Evolutionary conservation across 345 rosid species (phyloP), one percentile per base, ranked within the genome.

Genomic region (Luvunga scandens): DNA sequence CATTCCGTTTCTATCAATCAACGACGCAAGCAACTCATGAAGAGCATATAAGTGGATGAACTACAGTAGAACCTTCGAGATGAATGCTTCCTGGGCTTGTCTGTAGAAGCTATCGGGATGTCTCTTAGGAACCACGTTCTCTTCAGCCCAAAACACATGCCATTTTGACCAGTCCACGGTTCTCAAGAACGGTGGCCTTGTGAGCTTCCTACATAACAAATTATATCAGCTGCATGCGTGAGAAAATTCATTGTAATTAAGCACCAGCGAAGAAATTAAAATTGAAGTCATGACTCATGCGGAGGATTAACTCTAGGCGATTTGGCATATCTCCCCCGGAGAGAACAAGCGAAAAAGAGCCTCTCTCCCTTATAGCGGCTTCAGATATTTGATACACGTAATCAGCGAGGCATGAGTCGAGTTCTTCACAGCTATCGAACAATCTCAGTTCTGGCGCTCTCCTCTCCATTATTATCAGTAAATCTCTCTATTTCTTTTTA

Each of bases 131-230:
- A 86, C 85, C 24, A 84, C 82, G 57, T 78, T 81, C 81, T 86
- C 86, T 53, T 86, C 86, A 5, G 86, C 87, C 89, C 89, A 86
- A 77, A 86, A 84, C 7, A 86, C 57, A 67, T 72, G 80, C 89
- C 89, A 86, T 68, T 81, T 83, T 61, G 81, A 25, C 89, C 89
- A 84, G 2, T 86, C 89, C 76, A 78, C 83, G 28, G 75, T 72
- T 77, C 72, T 82, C 82, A 69, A 33, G 67, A 61, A 81, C 8
- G 86, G 85, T 66, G 77, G 66, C 21, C 77, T 78, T 10, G 82
- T 73, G 10, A 86, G 80, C 72, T 83, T 84, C 85, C 89, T 86
- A 53, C 80, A 76, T 70, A 21, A 28, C 27, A 21, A 56, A 74
- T 33, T 28, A 28, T 8, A 28, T 28, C 61, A 70, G 61, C 57